Evolutionary conservation across 148 eudicot species (phyloP).

Genomic region (Chenopodium quinoa): DNA sequence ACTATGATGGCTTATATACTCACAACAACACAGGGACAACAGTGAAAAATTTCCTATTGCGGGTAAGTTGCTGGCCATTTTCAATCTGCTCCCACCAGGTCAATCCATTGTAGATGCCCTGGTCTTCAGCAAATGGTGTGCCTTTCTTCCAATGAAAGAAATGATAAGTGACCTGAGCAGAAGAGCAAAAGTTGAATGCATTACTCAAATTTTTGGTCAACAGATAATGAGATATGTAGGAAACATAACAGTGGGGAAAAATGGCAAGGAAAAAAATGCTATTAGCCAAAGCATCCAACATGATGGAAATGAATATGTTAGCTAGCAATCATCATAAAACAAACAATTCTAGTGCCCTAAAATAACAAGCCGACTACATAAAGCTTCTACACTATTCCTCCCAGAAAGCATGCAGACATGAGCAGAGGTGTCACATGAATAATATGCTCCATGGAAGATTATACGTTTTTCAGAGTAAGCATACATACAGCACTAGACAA

Average conservation of each 20-base stretch:
- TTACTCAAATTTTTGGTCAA: background rate
- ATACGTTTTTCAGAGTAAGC: too few species aligned
- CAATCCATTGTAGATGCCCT: conserved; percentile 77
- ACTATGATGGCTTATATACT: conserved; percentile 26
- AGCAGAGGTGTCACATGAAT: too few species aligned
- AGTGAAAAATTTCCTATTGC: conserved; percentile 72
- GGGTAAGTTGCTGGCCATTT: conserved; percentile 70
- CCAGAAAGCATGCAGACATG: too few species aligned
- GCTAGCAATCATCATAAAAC: too few species aligned
- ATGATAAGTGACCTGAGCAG: conserved; percentile 55
- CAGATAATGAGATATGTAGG: background rate
- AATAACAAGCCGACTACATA: too few species aligned
- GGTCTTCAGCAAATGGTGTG: conserved; percentile 82
- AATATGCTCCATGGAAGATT: too few species aligned
- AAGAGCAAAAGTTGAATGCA: conserved; percentile 2
- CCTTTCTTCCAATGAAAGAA: conserved; percentile 85
- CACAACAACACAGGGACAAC: conserved; percentile 70
- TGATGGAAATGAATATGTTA: too few species aligned
- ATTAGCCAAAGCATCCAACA: too few species aligned
- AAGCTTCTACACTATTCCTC: too few species aligned
- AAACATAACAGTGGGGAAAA: background rate
- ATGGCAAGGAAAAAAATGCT: too few species aligned
- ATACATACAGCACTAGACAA: too few species aligned
- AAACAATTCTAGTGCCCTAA: too few species aligned
- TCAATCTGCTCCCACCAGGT: conserved; percentile 92